Conservation (phyloP, 495 filamentous ascomycete genomes). For the Penicillium coprophilum region DNA sequence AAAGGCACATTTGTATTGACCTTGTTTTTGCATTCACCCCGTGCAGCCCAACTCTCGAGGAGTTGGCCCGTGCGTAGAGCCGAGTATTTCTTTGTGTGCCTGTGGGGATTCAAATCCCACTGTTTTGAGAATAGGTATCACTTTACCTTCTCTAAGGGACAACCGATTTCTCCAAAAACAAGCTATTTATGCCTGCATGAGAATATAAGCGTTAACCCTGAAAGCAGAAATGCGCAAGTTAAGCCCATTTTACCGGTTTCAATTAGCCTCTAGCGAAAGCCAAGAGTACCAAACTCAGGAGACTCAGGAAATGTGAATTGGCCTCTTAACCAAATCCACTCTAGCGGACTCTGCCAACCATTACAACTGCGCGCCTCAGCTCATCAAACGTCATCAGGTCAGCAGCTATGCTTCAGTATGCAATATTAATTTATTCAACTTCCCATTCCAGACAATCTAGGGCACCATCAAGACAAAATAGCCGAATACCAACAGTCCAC, state of each 20-base stretch:
- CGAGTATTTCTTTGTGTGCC: background rate
- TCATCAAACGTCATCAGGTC: background rate
- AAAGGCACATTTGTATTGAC: too few species aligned
- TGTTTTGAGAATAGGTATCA: background rate
- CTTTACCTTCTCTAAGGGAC: background rate
- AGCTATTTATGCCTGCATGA: background rate
- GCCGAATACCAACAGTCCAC: conserved; percentile 4
- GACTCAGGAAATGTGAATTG: background rate
- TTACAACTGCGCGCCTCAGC: conserved; percentile 1
- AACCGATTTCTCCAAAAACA: background rate
- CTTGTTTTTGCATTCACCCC: too few species aligned
- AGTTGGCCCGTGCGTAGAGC: too few species aligned
- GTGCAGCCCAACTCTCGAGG: too few species aligned
- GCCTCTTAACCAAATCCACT: conserved; percentile 8
- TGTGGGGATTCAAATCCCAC: background rate
- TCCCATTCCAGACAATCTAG: background rate
- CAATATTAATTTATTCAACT: background rate
- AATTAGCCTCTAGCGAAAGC: conserved; percentile 1
- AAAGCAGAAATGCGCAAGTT: background rate
- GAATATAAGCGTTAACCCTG: background rate
- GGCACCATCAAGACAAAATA: background rate
- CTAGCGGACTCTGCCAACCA: background rate
- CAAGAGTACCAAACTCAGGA: background rate
- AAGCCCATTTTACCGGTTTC: background rate
- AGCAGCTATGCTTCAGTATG: background rate